Conservation (phyloP, 2,329 filamentous ascomycete species). For the Xylaria sp. region DNA sequence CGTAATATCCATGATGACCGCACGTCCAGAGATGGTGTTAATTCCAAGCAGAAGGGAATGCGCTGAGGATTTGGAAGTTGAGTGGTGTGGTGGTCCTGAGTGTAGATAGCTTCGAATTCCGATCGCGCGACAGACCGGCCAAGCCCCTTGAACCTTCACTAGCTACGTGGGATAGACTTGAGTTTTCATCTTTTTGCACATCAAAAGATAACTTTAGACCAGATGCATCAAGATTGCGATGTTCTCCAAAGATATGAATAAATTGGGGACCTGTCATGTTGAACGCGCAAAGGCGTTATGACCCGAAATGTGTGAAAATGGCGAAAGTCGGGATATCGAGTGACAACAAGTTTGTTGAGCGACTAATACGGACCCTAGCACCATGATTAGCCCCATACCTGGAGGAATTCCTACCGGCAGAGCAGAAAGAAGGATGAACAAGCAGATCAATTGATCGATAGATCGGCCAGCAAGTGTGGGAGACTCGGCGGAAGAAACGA, state of each 20-base stretch:
- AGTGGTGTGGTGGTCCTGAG: conserved; percentile 36
- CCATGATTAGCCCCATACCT: conserved; percentile 14
- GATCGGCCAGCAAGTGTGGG: conserved; percentile 43
- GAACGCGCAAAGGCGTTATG: conserved; percentile 44
- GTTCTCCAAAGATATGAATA: conserved; percentile 35
- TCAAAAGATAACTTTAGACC: conserved; percentile 33
- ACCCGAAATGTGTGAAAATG: conserved; percentile 38
- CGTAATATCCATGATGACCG: background rate
- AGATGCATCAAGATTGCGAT: conserved; percentile 30
- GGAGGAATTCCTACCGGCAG: conserved; percentile 6
- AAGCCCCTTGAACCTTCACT: background rate
- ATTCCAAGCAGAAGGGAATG: background rate
- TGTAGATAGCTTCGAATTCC: conserved; percentile 48
- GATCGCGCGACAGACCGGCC: conserved; percentile 12
- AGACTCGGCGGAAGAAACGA: conserved; percentile 41
- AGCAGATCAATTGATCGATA: conserved; percentile 47
- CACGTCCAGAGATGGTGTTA: background rate
- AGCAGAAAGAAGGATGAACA: conserved; percentile 25
- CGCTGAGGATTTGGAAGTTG: conserved; percentile 24
- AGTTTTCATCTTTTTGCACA: background rate
- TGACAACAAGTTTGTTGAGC: conserved; percentile 36
- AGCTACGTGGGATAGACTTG: conserved; percentile 13
- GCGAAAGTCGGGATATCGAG: conserved; percentile 19
- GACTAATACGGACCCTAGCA: conserved; percentile 34
- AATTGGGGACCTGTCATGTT: conserved; percentile 36